Evolutionary conservation across 805 yeast genomes (phyloP), one percentile per base, ranked within the genome.

Genomic region (Cyberlindnera mrakii): DNA sequence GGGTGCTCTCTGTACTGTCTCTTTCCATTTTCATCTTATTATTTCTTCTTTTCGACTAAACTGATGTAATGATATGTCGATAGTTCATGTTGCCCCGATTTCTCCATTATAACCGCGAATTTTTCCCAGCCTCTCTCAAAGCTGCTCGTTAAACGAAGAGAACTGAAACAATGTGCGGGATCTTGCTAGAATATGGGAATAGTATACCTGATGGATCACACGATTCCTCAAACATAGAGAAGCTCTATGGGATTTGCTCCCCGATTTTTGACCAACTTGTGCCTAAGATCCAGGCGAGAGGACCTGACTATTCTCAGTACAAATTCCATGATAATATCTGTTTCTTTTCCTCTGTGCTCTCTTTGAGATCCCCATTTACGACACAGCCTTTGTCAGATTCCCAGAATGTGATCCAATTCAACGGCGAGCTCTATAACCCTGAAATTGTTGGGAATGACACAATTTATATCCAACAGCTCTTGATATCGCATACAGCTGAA

Each of bases 401-500:
- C 37, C 50, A 67, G 52, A 70, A 56, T 39, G 54, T 74, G 0
- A 57, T 95, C 8, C 96, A 88, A 57, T 91, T 84, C 64, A 93
- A 95, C 59, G 99, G 99, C 0, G 97, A 93, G 54, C 63, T 93
- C 10, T 93, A 93, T 60, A 82, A 82, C 49, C 51, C 59, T 1
- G 82, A 73, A 31, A 72, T 83, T 18, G 50, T 52, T 0, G 63
- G 68, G 0, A 85, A 85, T 58, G 97, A 90, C 60, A 80, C 95
- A 0, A 67, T 60, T 3, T 83, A 60, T 49, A 62, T 87, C 6
- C 64, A 67, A 38, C 53, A 66, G 1, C 53, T 54, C 27, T 57
- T 85, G 27, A 39, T 49, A 3, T 34, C 45, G 6, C 25, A 40
- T 14, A 56, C 60, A 17, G 64, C 57, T 85, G 27, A 40, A 50